Evolutionary conservation across 257 asterid species (phyloP), one percentile per base, ranked within the genome.

Genomic region (Solanum rostratum): DNA sequence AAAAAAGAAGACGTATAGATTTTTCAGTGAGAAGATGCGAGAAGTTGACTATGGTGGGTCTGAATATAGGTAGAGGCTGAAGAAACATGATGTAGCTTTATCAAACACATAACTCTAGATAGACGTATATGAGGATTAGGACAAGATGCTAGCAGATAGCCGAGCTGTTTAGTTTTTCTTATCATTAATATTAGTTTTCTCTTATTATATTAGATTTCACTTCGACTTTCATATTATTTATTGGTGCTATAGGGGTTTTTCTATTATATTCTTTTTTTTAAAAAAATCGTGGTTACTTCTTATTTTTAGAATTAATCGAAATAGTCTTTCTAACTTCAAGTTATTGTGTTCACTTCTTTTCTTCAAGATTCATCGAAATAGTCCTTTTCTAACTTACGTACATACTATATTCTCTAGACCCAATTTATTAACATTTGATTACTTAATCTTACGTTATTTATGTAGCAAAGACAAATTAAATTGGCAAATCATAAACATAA

Each of bases 81-180:
- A 0, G 0, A 59, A 10, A 0, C 7, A 33, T 33, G 4, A 33
- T 33, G 5, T 33, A 33, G 10, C n/a, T 2, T n/a, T 57, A n/a
- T 3, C n/a, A n/a, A 57, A 14, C 6, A 57, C 6, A 10, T n/a
- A 6, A 5, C 65, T 3, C 3, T 9, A 9, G 12, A 57, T 57
- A 20, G 22, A 57, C n/a, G n/a, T 9, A 5, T 20, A 57, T n/a
- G 3, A 2, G 0, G 29, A 57, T 52, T 57, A 57, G 5, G 22
- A 20, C 20, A 9, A 10, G 14, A 59, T 0, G 7, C 1, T 59
- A n/a, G 7, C n/a, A n/a, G 0, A 10, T 59, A n/a, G 0, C 2
- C 1, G 1, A 3, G 11, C 1, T 59, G 30, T n/a, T 30, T 59
- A 59, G 5, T 10, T n/a, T 59, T 10, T 27, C 15, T 10, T n/a